phyloP scores from a whole-genome alignment of 805 yeast species.

The Millerozyma acaciae region DNA sequence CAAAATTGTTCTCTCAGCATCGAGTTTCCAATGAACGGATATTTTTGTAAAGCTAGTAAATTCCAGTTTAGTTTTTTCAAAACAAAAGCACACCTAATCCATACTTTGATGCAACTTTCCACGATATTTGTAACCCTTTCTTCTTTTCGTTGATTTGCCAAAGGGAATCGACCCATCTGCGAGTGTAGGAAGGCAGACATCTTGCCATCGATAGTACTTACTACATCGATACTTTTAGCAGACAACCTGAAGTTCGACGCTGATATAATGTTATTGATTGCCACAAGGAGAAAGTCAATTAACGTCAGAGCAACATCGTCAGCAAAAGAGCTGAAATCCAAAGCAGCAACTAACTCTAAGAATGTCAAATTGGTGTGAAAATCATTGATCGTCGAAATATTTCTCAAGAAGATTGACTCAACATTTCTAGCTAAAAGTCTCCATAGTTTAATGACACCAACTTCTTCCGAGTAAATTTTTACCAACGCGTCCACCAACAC shows the following conservation, averaged over 20 bases:
- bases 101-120: constrained; percentile 25
- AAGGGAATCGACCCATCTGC: constrained; percentile 36
- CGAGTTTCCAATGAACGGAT: constrained; percentile 36
- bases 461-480: constrained; percentile 9
- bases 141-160: constrained; percentile 21
- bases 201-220: not conserved
- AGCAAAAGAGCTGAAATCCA: constrained; percentile 7
- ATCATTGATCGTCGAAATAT: not conserved
- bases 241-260: not conserved
- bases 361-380: constrained; percentile 1
- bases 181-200: constrained; percentile 13
- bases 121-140: constrained; percentile 15
- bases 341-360: constrained; percentile 1
- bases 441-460: constrained; percentile 17
- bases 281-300: constrained; percentile 1
- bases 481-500: constrained; percentile 13
- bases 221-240: not conserved
- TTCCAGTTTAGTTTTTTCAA: constrained; percentile 30
- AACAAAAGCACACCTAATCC: constrained; percentile 23
- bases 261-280: not conserved
- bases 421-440: constrained; percentile 7
- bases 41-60: constrained; percentile 31
- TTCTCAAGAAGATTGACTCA: constrained; percentile 2
- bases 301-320: constrained; percentile 7
- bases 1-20: constrained; percentile 33